Evolutionary conservation across 2,329 filamentous ascomycete genomes (phyloP), one percentile per base, ranked within the genome.

Genomic region (Venturia carpophila): DNA sequence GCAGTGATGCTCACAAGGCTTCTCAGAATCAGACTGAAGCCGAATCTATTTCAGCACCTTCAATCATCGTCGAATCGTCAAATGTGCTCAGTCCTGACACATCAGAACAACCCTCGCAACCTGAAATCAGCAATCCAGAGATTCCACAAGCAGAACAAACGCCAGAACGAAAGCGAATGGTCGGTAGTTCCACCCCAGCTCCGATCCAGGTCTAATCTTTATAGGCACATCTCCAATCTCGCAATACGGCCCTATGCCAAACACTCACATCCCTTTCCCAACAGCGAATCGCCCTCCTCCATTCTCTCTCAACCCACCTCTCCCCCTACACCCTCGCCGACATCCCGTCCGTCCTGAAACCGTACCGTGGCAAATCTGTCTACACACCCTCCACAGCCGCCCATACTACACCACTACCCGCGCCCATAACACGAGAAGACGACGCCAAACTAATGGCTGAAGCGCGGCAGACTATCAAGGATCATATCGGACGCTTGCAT

Each of bases 401-500:
- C 19, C 58, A 63, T 34, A 66, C 39, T 13, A 34, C 21, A 24
- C 60, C 64, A 7, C 27, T 42, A 17, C 60, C 41, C 15, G 24
- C 39, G 42, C 27, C 19, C 39, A 62, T 45, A 37, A 52, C 39
- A 21, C 34, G 39, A 30, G 55, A 62, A 27, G 61, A 66, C 42
- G 58, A 62, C n/a, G 39, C 71, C 42, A 72, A 71, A 15, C 66
- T 76, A 5, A 72, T 77, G 67, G 73, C 68, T 17, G 77, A 79
- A 13, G 79, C 84, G 0, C 77, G 82, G 49, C 74, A 76, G 24
- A 82, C 84, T 11, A 83, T 88, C 63, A 82, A 84, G 64, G 76
- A 77, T 41, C 87, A 90, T 72, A 90, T 90, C 70, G 80, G 79
- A 66, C 77, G 87, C 4, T 77, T 90, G 41, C 86, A 89, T 68